phyloP scores from a whole-genome alignment of 2,329 filamentous ascomycete genomes.

The Aureobasidium pullulans region DNA sequence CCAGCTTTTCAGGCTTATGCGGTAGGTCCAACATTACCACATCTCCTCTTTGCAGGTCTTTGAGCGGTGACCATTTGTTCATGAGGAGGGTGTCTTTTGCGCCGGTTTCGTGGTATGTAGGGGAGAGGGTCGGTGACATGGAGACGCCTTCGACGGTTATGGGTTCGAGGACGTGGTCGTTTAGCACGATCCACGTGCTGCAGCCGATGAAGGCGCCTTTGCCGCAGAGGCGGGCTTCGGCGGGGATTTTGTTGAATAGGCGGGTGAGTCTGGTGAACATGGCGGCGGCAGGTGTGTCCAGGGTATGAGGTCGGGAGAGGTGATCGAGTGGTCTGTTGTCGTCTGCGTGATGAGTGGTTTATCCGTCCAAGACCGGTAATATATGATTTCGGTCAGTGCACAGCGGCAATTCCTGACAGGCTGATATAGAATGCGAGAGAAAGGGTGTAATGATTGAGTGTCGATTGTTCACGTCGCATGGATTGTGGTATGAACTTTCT shows the following conservation, averaged over 20 bases:
- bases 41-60: constrained; percentile 34
- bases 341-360: too few species aligned
- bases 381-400: too few species aligned
- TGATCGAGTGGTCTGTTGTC: too few species aligned
- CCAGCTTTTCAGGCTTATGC: constrained; percentile 57
- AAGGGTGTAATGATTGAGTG: not conserved
- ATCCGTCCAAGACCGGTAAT: too few species aligned
- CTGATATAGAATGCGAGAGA: not conserved
- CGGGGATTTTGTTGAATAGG: not conserved
- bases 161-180: constrained; percentile 34
- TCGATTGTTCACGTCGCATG: not conserved
- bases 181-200: constrained; percentile 25
- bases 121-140: constrained; percentile 41
- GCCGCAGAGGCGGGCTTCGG: not conserved
- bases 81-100: constrained; percentile 33
- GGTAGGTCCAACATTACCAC: constrained; percentile 47
- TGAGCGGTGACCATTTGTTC: constrained; percentile 22
- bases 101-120: constrained; percentile 33
- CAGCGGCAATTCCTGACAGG: too few species aligned
- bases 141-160: constrained; percentile 33
- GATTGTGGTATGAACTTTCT: not conserved
- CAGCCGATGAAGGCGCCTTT: constrained; percentile 9
- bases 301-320: too few species aligned
- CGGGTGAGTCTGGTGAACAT: too few species aligned
- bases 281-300: too few species aligned